Base-by-base conservation (phyloP, 257 asterid genomes). In the Nicotiana attenuata region DNA sequence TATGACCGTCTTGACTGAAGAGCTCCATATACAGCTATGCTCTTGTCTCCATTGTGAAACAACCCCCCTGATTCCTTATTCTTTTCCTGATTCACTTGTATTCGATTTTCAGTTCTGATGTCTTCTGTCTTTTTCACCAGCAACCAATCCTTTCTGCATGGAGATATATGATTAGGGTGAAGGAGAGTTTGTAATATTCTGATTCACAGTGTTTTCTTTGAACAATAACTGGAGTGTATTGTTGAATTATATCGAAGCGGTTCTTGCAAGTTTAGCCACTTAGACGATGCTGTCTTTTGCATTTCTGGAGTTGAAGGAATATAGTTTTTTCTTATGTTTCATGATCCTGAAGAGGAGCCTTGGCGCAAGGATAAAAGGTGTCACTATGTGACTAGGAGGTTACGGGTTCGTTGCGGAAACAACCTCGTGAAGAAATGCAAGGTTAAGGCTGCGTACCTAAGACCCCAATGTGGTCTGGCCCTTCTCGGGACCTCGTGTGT, bases 131-230 rank as follows among this genome's bases (percentile, higher is more conserved):
- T 75, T 75, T 50, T 24, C 61, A 8, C 63, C 24, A 22, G 63
- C 26, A 75, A 8, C 63, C 3, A 28, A 8, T 20, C 63, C 16
- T 50, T 47, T 75, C 22, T 0, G 80, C 63, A 26, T 26, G 61
- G 63, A 75, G 41, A 75, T 28, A 14, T 50, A 75, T 50, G 16
- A 50, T 35, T 24, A 75, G 63, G 79, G 61, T 75, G 80, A 16
- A 75, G 80, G 41, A 10, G 52, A 75, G 24, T 16, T 75, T 75
- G 41, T 50, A 15, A 50, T 75, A 57, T 75, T 55, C 26, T 50
- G 80, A 50, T 15, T 50, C 80, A 47, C 78, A 50, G 41, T 50
- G 26, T 75, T 24, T 75, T 75, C 63, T 75, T 75, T 75, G 79
- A 50, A 24, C 45, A 50, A 50, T 75, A 50, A 75, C 24, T 24